Base-by-base conservation (phyloP, 2,329 filamentous ascomycete genomes). In the Diaporthe citrichinensis region DNA sequence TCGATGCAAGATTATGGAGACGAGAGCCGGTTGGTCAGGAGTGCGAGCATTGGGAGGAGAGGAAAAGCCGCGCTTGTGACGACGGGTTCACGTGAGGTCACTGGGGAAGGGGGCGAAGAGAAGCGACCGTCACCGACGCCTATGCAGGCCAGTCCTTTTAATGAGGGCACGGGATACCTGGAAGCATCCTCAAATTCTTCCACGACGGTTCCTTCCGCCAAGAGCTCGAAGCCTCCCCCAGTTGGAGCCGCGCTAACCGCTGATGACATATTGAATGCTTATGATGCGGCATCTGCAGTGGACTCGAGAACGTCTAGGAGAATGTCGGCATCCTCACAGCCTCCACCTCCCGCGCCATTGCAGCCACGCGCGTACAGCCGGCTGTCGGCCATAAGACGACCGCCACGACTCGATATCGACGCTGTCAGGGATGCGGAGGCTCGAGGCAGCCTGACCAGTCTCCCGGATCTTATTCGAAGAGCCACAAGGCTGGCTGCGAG, bases 381-480 rank as follows among this genome's bases (percentile, higher is more conserved):
- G 25, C 78, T 91, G 34, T 92, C 91, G 15, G 89, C 88, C 17
- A 87, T 92, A 74, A 86, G 88, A 78, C 85, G 90, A 67, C 96
- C 96, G 44, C 94, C 95, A 4, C 91, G 90, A 49, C 86, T 98
- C 5, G 92, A 98, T 81, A 93, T 98, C 34, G 93, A 96, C 81
- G 94, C 94, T 5, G 94, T 98, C 4, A 90, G 92, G 78, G 92
- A 93, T 71, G 94, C 94, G 23, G 95, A 98, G 83, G 91, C 93
- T 1, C 91, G 97, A 80, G 96, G 95, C 5, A 98, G 96, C 82
- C 88, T 98, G 78, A 98, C 97, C 1, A 98, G 96, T 84, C 86
- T 99, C 76, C 94, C 96, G 0, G 97, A 98, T 82, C 86, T 99
- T 76, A 98, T 99, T 79, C 90, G 92, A 80, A 91, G 97, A 79